A percentile compares a stretch with the other conserved stretches of the same genome.
Evolutionary conservation across 192 early-diverging fungal genomes (phyloP).

Genomic region (Backusella westeae): DNA sequence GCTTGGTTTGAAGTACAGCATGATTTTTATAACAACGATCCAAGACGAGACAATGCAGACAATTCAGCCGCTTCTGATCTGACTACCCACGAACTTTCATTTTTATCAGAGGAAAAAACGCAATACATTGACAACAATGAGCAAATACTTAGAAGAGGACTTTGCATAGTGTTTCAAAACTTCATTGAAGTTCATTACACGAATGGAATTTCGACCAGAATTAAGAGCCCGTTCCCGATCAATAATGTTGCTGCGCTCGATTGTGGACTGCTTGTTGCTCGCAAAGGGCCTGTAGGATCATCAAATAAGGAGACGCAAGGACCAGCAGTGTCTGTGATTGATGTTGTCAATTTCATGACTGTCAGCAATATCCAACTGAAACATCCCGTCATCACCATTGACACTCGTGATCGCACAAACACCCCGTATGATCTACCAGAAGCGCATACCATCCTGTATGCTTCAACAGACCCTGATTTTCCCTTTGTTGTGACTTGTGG

Average conservation of each 20-base stretch:
- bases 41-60: background rate
- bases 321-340: background rate
- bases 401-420: background rate
- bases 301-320: background rate
- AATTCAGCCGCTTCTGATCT: background rate
- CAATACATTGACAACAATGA: background rate
- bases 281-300: background rate
- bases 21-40: background rate
- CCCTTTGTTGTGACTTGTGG: constrained; percentile 11
- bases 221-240: background rate
- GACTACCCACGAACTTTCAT: background rate
- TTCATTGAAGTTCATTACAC: background rate
- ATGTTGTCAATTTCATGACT: background rate
- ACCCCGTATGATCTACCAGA: background rate
- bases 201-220: background rate
- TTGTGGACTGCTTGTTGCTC: background rate
- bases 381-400: background rate
- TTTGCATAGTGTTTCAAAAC: constrained; percentile 11
- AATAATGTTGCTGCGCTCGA: background rate
- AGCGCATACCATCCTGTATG: background rate
- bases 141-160: background rate
- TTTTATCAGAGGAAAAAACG: too few relatives aligned
- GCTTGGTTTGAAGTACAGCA: constrained; percentile 7
- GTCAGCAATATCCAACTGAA: background rate
- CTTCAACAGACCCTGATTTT: background rate